These are phyloP conservation scores for Boechera stricta DNA, from an alignment of 345 rosid species.

Conservation along the genomic window DNA sequence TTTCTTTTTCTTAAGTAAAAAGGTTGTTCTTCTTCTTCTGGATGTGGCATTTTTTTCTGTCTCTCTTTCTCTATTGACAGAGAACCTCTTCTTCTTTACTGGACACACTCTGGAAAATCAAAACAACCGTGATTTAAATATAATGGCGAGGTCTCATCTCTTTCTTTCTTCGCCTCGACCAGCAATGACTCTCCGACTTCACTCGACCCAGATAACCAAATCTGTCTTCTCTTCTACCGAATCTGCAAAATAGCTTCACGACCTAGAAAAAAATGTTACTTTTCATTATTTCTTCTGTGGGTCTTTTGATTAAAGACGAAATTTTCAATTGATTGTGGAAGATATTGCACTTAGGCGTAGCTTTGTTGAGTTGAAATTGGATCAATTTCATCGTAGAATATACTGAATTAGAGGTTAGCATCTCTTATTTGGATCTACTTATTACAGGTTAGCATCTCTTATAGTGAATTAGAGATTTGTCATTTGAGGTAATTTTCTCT, in stretches of 20 bases:
- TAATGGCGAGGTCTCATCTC: slow-evolving; percentile 37
- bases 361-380: not conserved
- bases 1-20: too few species aligned
- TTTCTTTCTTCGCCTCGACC: slow-evolving; percentile 36
- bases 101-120: slow-evolving; percentile 5
- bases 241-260: slow-evolving; percentile 22
- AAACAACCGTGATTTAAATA: not conserved
- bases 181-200: slow-evolving; percentile 23
- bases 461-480: too few species aligned
- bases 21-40: too few species aligned
- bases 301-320: not conserved
- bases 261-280: slow-evolving; percentile 1
- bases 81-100: slow-evolving; percentile 21
- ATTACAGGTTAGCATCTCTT: too few species aligned
- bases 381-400: not conserved
- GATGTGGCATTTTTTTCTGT: too few species aligned
- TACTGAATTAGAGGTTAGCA: not conserved
- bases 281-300: slow-evolving; percentile 1
- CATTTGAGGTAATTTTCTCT: too few species aligned
- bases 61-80: not conserved
- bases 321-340: slow-evolving; percentile 1
- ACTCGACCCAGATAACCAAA: not conserved
- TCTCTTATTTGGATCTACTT: not conserved
- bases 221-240: slow-evolving; percentile 1
- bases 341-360: slow-evolving; percentile 5